Evolutionary conservation across 2,329 filamentous ascomycete genomes (phyloP).

Genomic region (Zarea fungicola): DNA sequence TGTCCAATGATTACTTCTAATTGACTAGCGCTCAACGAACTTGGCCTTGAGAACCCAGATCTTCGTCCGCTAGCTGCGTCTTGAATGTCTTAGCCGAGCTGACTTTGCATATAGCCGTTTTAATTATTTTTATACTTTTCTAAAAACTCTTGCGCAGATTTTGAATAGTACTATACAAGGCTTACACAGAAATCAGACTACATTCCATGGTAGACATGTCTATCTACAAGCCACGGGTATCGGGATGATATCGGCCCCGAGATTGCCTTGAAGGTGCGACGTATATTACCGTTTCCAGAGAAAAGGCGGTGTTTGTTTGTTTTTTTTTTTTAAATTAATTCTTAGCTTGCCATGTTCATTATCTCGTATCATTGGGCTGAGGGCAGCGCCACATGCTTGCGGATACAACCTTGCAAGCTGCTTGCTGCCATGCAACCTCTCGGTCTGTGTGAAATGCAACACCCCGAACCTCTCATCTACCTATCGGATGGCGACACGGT

Average conservation of each 20-base stretch:
- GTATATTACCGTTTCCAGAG: too few species aligned
- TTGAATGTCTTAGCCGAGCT: background rate
- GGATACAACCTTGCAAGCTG: background rate
- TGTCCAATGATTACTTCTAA: background rate
- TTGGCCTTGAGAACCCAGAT: background rate
- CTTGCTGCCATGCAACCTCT: background rate
- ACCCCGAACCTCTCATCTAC: background rate
- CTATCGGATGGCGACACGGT: background rate
- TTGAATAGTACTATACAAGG: slow-evolving; percentile 2
- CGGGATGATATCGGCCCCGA: too few species aligned
- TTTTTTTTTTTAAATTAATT: too few species aligned
- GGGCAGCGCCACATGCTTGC: background rate
- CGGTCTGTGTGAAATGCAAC: background rate
- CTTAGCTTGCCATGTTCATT: too few species aligned
- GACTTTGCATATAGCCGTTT: slow-evolving; percentile 1
- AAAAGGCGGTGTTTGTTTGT: too few species aligned
- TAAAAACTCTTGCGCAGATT: too few species aligned
- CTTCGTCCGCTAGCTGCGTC: background rate
- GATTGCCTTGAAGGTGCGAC: too few species aligned
- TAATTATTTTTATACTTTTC: background rate
- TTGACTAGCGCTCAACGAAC: background rate
- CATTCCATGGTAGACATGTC: too few species aligned
- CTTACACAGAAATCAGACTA: slow-evolving; percentile 4
- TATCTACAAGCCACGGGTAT: too few species aligned
- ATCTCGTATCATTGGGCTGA: too few species aligned